Conservation (phyloP, 192 early-diverging fungal species). For the Gamsiella multidivaricata region DNA sequence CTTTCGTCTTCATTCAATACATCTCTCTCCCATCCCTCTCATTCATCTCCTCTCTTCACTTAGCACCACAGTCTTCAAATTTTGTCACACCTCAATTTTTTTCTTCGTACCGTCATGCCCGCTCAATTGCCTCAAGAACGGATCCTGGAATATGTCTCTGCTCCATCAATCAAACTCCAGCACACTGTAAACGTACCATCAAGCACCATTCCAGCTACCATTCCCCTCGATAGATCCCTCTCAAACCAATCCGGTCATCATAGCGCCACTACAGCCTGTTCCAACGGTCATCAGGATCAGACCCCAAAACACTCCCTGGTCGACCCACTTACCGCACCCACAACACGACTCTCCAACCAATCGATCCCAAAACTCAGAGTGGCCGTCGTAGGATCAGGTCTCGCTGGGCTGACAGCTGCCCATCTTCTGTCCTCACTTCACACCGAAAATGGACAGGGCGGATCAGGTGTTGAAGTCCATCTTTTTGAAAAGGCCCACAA, state of each 20-base stretch:
- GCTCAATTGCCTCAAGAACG: conserved; percentile 2
- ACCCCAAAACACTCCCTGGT: too few species aligned
- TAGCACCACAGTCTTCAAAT: background rate
- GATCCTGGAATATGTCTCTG: too few species aligned
- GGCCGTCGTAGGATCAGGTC: conserved; percentile 61
- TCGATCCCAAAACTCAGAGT: conserved; percentile 50
- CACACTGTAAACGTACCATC: too few species aligned
- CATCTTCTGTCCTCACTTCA: conserved; percentile 53
- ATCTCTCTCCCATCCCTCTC: too few species aligned
- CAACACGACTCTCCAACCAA: background rate
- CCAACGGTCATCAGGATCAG: too few species aligned
- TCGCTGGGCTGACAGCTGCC: conserved; percentile 59
- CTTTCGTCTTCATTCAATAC: too few species aligned
- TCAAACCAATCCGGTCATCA: too few species aligned
- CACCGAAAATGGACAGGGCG: conserved; percentile 17
- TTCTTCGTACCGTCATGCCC: too few species aligned
- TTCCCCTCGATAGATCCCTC: background rate
- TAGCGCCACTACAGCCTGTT: too few species aligned
- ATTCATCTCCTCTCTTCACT: background rate
- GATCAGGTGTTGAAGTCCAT: conserved; percentile 51
- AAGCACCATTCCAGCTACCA: background rate
- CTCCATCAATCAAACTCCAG: background rate
- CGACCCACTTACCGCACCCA: too few species aligned
- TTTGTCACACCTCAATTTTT: too few species aligned
- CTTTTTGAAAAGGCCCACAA: conserved; percentile 60